A percentile compares a stretch with the other conserved stretches of the same genome.
Conservation (phyloP, 768 basidiomycete species). For the Termitomyces sp. region DNA sequence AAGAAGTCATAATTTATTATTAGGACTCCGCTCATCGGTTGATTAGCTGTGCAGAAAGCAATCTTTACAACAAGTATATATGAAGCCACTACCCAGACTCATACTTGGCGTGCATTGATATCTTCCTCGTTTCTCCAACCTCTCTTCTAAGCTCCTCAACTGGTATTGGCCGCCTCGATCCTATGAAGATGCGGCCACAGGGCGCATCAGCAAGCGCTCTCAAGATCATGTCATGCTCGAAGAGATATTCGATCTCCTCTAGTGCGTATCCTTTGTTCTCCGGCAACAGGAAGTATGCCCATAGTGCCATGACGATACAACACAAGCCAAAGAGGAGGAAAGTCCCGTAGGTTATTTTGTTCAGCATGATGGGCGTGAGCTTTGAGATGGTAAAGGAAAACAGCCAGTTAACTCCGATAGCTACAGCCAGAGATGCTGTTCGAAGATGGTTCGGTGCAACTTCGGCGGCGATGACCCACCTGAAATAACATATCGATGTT, state of each 20-base stretch:
- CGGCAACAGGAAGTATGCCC: slow-evolving; percentile 40
- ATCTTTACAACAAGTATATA: background rate
- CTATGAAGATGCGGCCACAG: slow-evolving; percentile 30
- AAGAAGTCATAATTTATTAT: slow-evolving; percentile 42
- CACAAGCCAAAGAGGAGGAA: slow-evolving; percentile 38
- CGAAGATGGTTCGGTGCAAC: slow-evolving; percentile 41
- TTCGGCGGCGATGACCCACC: slow-evolving; percentile 39
- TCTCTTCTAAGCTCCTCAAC: slow-evolving; percentile 19
- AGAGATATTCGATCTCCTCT: slow-evolving; percentile 42
- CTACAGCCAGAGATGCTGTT: slow-evolving; percentile 29
- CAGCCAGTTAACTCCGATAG: slow-evolving; percentile 39
- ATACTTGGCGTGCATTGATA: background rate
- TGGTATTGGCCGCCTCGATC: slow-evolving; percentile 18
- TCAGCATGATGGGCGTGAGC: slow-evolving; percentile 32
- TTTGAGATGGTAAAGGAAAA: slow-evolving; percentile 43
- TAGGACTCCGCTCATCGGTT: slow-evolving; percentile 4
- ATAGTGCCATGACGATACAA: slow-evolving; percentile 35
- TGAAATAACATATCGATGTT: slow-evolving; percentile 7
- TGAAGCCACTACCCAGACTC: background rate
- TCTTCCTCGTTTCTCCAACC: background rate
- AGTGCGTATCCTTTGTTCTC: slow-evolving; percentile 42
- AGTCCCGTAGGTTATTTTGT: slow-evolving; percentile 30
- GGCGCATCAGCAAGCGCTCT: slow-evolving; percentile 37
- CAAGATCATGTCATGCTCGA: slow-evolving; percentile 32
- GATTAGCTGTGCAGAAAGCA: too few species aligned